Base-by-base conservation (phyloP, 495 filamentous ascomycete species). In the Aspergillus incahuasiensis region DNA sequence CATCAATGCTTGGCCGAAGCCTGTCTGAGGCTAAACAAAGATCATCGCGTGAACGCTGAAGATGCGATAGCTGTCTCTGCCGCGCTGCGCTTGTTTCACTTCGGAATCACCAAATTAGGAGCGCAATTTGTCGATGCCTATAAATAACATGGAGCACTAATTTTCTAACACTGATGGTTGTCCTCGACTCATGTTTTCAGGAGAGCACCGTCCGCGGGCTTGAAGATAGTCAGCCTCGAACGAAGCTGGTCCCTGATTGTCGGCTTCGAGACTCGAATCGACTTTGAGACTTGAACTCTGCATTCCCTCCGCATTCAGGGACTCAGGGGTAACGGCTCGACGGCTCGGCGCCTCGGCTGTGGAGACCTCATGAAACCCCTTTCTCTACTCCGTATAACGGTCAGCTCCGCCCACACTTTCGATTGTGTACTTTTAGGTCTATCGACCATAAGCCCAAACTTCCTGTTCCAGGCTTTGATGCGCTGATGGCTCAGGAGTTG, bases 1-100 rank as follows among this genome's bases (percentile, higher is more conserved):
- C 34, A 41, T 43, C 24, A 47, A 56, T 43, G 52, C 58, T 60
- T 60, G 53, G 58, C 53, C 18, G 13, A 52, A 48, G 46, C 21
- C 53, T 56, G 20, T 58, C 35, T 49, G 56, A 54, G 49, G 35
- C 42, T 43, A 48, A 35, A 15, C 32, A 35, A 35, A 43, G 42
- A 44, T 22, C 40, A 19, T 19, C 40, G 19, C 40, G 5, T 42
- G 40, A 42, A 42, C 2, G 40, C 40, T 42, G 3, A 21, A 42
- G 40, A 3, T 19, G 16, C 12, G n/a, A 6, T 40, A 16, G 15
- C 15, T 16, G n/a, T 12, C 32, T 12, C 45, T 50, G 48, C 48
- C 34, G 48, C 20, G 34, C 34, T 15, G 34, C 34, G 48, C 34
- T 50, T 50, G 48, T 50, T 50, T 40, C 48, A 50, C 48, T 38